Percentiles rank a stretch among this genome's conserved stretches.
phyloP scores from a whole-genome alignment of 768 basidiomycete genomes.

The Plicaturopsis crispa region DNA sequence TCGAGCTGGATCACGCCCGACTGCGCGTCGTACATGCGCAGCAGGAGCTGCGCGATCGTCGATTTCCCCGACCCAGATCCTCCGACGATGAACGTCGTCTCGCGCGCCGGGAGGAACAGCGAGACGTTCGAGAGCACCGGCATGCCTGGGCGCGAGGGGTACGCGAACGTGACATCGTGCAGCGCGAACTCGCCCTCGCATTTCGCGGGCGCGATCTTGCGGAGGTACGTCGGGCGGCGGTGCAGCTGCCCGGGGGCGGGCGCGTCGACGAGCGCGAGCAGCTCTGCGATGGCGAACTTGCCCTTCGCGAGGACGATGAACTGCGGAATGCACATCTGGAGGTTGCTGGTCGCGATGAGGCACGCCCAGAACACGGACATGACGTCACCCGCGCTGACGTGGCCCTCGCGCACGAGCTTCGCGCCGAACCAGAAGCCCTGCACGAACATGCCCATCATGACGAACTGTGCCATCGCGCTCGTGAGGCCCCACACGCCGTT shows the following conservation, averaged over 20 bases:
- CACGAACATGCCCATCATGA: slow-evolving; percentile 89
- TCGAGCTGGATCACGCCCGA: slow-evolving; percentile 35
- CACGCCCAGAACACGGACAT: slow-evolving; percentile 99
- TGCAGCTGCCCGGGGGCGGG: slow-evolving; percentile 18
- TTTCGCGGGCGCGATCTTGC: slow-evolving; percentile 23
- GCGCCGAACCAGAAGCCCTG: slow-evolving; percentile 96
- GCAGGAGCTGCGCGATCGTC: slow-evolving; percentile 38
- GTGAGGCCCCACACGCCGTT: slow-evolving; percentile 73
- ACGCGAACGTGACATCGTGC: slow-evolving; percentile 33
- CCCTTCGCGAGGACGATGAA: slow-evolving; percentile 74
- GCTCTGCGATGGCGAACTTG: slow-evolving; percentile 69
- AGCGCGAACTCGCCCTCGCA: slow-evolving; percentile 37
- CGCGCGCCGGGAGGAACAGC: slow-evolving; percentile 39
- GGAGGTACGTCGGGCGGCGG: slow-evolving; percentile 38
- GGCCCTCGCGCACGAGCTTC: slow-evolving; percentile 77
- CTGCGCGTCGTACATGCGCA: slow-evolving; percentile 33
- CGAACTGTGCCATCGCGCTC: slow-evolving; percentile 65
- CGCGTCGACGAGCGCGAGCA: slow-evolving; percentile 53
- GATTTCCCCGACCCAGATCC: slow-evolving; percentile 45
- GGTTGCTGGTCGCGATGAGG: slow-evolving; percentile 78
- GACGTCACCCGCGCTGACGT: slow-evolving; percentile 63
- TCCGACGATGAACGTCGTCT: slow-evolving; percentile 48
- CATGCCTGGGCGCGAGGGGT: slow-evolving; percentile 38
- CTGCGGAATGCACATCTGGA: slow-evolving; percentile 83
- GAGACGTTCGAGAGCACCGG: slow-evolving; percentile 33